Percentiles rank a stretch among this genome's conserved stretches.
These are phyloP conservation scores for Salix udensis DNA, from an alignment of 345 rosid genomes.

Conservation along the genomic window DNA sequence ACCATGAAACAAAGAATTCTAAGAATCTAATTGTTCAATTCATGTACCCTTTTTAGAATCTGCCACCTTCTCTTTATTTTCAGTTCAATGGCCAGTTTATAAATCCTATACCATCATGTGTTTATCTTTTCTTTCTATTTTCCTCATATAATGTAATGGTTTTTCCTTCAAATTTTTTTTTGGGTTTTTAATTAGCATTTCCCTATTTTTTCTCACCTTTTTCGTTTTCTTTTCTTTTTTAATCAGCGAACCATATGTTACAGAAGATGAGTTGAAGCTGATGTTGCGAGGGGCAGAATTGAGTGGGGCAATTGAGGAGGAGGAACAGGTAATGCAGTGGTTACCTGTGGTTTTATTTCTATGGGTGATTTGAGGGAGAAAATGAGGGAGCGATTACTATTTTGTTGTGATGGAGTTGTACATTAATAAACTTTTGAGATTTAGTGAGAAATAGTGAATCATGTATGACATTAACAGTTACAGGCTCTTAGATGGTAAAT, in stretches of 20 bases:
- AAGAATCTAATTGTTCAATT: background rate
- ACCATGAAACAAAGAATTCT: background rate
- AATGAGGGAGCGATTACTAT: background rate
- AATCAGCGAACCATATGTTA: slow-evolving; percentile 83
- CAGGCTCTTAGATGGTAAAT: background rate
- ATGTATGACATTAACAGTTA: background rate
- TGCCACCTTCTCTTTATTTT: too few relatives aligned
- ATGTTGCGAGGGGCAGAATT: slow-evolving; percentile 95
- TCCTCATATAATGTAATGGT: background rate
- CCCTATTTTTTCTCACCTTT: slow-evolving; percentile 1
- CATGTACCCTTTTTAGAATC: background rate
- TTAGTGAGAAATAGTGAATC: background rate
- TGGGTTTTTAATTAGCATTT: background rate
- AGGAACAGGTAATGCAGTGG: slow-evolving; percentile 66
- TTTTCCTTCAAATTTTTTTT: background rate
- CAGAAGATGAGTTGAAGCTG: slow-evolving; percentile 92
- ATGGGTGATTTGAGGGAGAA: background rate
- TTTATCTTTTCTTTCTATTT: background rate
- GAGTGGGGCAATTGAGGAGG: slow-evolving; percentile 99
- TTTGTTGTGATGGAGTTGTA: background rate
- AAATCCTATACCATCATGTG: background rate
- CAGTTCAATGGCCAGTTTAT: too few relatives aligned
- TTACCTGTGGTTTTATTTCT: background rate
- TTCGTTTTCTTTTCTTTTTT: background rate
- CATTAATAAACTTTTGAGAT: background rate